Evolutionary conservation across 495 filamentous ascomycete genomes (phyloP).

Genomic region (Pyronema domesticum): DNA sequence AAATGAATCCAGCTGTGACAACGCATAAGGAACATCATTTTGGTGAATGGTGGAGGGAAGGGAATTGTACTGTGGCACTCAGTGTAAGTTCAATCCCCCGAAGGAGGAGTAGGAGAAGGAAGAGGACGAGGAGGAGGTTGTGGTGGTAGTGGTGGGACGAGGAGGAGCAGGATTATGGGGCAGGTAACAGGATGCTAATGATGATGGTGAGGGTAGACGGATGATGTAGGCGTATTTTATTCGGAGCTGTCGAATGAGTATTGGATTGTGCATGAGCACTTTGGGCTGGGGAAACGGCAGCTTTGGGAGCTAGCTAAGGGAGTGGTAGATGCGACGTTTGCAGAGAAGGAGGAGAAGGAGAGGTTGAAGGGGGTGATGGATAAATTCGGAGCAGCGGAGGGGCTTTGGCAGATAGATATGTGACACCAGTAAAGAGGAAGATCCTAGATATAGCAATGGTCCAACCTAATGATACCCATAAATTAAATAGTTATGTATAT

Average conservation of each 20-base stretch:
- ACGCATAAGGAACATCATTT: slow-evolving; percentile 42
- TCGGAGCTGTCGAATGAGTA: slow-evolving; percentile 71
- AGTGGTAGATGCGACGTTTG: slow-evolving; percentile 47
- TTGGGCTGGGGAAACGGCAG: slow-evolving; percentile 37
- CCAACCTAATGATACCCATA: no score
- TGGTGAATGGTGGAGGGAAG: slow-evolving; percentile 40
- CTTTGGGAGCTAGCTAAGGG: slow-evolving; percentile 39
- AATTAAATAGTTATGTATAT: no score
- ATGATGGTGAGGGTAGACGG: slow-evolving; percentile 39
- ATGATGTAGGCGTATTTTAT: slow-evolving; percentile 73
- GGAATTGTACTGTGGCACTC: slow-evolving; percentile 35
- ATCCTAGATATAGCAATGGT: no score
- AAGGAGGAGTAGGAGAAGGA: no score
- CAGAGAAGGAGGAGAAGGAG: slow-evolving; percentile 40
- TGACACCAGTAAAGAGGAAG: no score
- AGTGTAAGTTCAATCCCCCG: slow-evolving; percentile 37
- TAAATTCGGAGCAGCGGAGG: slow-evolving; percentile 13
- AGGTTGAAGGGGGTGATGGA: slow-evolving; percentile 36
- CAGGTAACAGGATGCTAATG: slow-evolving; percentile 3
- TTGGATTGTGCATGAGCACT: slow-evolving; percentile 51
- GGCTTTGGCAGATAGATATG: no score
- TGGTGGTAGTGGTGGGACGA: neutral
- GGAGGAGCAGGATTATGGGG: no score
- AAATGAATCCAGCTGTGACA: slow-evolving; percentile 35
- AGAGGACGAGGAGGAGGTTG: slow-evolving; percentile 9